phyloP scores from a whole-genome alignment of 2,329 filamentous ascomycete genomes.

The Arthrobotrys musiformis region DNA sequence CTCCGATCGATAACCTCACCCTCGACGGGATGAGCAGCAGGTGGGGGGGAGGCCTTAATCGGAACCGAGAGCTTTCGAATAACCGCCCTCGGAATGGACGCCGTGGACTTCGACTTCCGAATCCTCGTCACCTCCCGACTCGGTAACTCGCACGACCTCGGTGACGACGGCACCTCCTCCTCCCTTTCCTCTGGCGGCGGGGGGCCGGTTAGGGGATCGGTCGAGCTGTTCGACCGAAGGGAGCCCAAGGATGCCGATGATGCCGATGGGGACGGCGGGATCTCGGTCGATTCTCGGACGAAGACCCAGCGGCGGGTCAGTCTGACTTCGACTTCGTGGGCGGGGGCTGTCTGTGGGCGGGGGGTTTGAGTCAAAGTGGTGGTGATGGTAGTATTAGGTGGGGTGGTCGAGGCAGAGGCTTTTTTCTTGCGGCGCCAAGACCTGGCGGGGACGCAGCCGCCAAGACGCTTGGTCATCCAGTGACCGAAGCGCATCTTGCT shows the following conservation, averaged over 20 bases:
- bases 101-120: constrained; percentile 3
- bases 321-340: not conserved
- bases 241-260: not conserved
- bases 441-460: constrained; percentile 3
- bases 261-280: too few species aligned
- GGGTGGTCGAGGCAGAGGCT: not conserved
- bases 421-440: constrained; percentile 13
- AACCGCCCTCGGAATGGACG: constrained; percentile 11
- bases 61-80: constrained; percentile 12
- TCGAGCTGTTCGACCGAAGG: too few species aligned
- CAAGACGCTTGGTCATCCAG: constrained; percentile 5
- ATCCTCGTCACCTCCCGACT: constrained; percentile 2
- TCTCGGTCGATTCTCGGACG: too few species aligned
- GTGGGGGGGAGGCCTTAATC: not conserved
- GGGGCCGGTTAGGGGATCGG: not conserved
- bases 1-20: not conserved
- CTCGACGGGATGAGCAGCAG: not conserved
- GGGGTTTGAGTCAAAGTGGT: not conserved
- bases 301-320: constrained; percentile 18
- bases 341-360: not conserved
- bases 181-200: not conserved
- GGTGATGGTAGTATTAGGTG: not conserved
- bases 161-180: not conserved
- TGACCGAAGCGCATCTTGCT: not conserved
- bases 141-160: not conserved